Percentiles rank a stretch among this genome's conserved stretches.
Evolutionary conservation across 2,329 filamentous ascomycete genomes (phyloP).

Genomic region (Colletotrichum camelliae): DNA sequence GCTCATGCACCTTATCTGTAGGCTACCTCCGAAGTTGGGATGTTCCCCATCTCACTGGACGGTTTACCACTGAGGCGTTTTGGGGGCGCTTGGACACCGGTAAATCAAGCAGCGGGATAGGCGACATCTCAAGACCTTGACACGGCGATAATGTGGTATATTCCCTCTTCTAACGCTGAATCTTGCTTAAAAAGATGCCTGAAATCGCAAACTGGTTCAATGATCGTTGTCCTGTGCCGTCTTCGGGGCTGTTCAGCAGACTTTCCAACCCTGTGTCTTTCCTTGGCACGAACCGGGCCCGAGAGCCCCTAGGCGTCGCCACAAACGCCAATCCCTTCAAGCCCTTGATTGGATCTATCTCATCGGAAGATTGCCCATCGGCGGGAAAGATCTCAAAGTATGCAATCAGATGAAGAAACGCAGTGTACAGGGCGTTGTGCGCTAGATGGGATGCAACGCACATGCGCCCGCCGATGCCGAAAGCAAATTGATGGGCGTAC

Average conservation of each 20-base stretch:
- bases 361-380: not conserved
- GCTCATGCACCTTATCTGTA: not conserved
- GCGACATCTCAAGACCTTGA: not conserved
- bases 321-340: slow-evolving; percentile 35
- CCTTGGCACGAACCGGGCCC: slow-evolving; percentile 21
- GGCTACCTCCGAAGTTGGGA: not conserved
- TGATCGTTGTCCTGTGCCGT: not conserved
- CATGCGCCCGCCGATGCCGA: slow-evolving; percentile 60
- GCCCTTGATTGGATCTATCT: slow-evolving; percentile 20
- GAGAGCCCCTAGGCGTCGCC: slow-evolving; percentile 18
- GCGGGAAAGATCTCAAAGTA: slow-evolving; percentile 48
- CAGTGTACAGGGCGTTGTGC: slow-evolving; percentile 57
- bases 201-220: not conserved
- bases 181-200: not conserved
- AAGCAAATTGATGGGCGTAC: slow-evolving; percentile 52
- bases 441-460: slow-evolving; percentile 60
- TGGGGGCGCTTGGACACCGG: not conserved
- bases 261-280: not conserved
- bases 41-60: not conserved
- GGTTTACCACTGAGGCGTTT: not conserved
- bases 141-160: not conserved
- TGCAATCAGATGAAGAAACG: slow-evolving; percentile 54
- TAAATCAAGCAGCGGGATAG: not conserved
- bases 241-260: not conserved
- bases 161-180: not conserved